phyloP scores from a whole-genome alignment of 2,329 filamentous ascomycete species.

The Verticillium nubilum region DNA sequence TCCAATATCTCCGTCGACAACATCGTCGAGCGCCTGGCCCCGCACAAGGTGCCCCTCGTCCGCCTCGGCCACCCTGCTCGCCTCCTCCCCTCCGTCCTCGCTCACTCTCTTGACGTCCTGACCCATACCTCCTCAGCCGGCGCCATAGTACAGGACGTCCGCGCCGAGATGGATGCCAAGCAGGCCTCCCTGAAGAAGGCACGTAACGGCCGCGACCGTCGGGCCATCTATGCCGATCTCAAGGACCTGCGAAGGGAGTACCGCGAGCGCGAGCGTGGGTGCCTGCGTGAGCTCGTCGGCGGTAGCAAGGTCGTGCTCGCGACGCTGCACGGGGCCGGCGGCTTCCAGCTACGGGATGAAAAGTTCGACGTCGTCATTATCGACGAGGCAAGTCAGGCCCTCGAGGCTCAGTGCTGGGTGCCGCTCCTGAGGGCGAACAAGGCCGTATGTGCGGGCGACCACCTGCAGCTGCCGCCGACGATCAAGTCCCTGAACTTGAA shows the following conservation, averaged over 20 bases:
- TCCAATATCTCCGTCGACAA: constrained; percentile 98
- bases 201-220: constrained; percentile 70
- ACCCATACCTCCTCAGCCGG: constrained; percentile 88
- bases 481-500: constrained; percentile 70
- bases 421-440: constrained; percentile 76
- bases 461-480: constrained; percentile 88
- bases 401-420: constrained; percentile 98
- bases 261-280: constrained; percentile 75
- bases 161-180: constrained; percentile 88
- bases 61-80: constrained; percentile 90
- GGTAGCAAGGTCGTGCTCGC: constrained; percentile 84
- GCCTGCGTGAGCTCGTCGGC: constrained; percentile 68
- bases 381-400: constrained; percentile 90
- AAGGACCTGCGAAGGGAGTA: constrained; percentile 85
- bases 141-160: constrained; percentile 81
- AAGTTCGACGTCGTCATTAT: constrained; percentile 91
- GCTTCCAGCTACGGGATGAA: constrained; percentile 72
- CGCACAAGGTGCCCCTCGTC: constrained; percentile 80
- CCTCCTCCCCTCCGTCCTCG: constrained; percentile 79
- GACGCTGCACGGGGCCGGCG: constrained; percentile 87
- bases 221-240: constrained; percentile 77
- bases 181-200: constrained; percentile 87
- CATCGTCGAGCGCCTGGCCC: constrained; percentile 85
- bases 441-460: constrained; percentile 87
- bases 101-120: constrained; percentile 85